These are phyloP conservation scores for Aureobasidium sp. DNA, from an alignment of 2,329 filamentous ascomycete genomes.

Conservation along the genomic window DNA sequence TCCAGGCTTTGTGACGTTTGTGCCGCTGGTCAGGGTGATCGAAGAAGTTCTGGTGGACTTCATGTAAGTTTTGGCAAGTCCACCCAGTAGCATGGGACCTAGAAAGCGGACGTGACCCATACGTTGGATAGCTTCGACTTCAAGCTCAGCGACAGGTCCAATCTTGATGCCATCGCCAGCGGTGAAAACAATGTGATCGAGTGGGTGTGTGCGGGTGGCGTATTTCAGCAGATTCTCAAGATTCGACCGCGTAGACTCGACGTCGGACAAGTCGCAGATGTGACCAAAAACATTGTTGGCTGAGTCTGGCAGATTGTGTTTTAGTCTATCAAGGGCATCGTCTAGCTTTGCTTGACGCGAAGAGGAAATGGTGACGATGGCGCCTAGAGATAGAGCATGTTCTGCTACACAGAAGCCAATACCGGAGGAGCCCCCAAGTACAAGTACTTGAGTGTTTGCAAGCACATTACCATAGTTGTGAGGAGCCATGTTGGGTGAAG, in stretches of 20 bases:
- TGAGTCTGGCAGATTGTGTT: not conserved
- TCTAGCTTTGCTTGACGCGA: not conserved
- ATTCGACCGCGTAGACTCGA: not conserved
- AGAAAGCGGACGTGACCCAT: constrained; percentile 48
- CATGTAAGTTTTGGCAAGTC: constrained; percentile 48
- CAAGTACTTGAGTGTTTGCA: not conserved
- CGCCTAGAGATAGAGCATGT: not conserved
- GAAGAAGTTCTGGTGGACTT: constrained; percentile 43
- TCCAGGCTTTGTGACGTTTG: constrained; percentile 51
- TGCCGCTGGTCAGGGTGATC: constrained; percentile 60
- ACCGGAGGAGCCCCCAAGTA: constrained; percentile 9
- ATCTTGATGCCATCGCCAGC: constrained; percentile 46
- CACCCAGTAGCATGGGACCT: constrained; percentile 54
- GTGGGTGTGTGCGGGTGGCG: constrained; percentile 29
- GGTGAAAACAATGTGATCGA: constrained; percentile 63
- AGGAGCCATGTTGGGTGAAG: not conserved
- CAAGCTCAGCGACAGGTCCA: constrained; percentile 18
- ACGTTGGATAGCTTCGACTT: constrained; percentile 31
- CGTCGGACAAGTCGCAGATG: not conserved
- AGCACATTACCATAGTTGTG: not conserved
- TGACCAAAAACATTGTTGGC: not conserved
- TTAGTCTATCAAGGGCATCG: not conserved
- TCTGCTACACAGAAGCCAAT: constrained; percentile 14
- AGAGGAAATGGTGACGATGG: constrained; percentile 14
- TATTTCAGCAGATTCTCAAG: constrained; percentile 25